phyloP scores from a whole-genome alignment of 2,329 filamentous ascomycete genomes.

The Aspergillus awamori region DNA sequence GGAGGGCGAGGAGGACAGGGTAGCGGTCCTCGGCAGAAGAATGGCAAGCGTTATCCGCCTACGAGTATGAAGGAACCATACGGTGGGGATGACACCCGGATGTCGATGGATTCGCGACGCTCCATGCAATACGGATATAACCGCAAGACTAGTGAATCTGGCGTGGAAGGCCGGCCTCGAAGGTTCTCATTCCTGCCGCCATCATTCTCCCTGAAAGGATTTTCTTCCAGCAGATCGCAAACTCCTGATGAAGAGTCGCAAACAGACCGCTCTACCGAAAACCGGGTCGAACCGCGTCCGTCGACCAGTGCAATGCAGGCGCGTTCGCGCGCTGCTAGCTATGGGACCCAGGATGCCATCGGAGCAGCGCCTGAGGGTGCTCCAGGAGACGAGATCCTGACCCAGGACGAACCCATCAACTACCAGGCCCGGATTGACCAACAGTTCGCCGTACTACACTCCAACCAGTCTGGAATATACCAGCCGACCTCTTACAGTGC shows the following conservation, averaged over 20 bases:
- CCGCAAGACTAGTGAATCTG: conserved; percentile 71
- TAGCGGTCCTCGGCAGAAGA: conserved; percentile 47
- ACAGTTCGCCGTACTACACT: conserved; percentile 45
- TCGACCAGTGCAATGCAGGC: conserved; percentile 38
- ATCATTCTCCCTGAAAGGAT: conserved; percentile 66
- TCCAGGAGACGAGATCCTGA: conserved; percentile 29
- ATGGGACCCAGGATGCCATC: conserved; percentile 37
- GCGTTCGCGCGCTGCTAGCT: conserved; percentile 35
- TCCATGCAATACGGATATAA: conserved; percentile 71
- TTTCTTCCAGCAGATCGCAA: conserved; percentile 59
- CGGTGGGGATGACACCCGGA: conserved; percentile 60
- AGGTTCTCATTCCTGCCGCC: conserved; percentile 72
- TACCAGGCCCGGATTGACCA: conserved; percentile 47
- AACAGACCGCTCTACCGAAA: conserved; percentile 40
- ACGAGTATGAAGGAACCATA: conserved; percentile 83
- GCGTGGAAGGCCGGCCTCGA: conserved; percentile 61
- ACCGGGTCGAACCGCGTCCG: conserved; percentile 35
- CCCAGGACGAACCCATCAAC: conserved; percentile 36
- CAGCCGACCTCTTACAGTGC: conserved; percentile 32
- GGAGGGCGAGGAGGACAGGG: conserved; percentile 54
- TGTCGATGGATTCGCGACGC: conserved; percentile 73
- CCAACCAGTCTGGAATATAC: conserved; percentile 34
- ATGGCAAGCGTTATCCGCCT: conserved; percentile 76
- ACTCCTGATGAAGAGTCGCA: conserved; percentile 48
- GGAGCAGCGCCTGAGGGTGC: conserved; percentile 31